phyloP scores from a whole-genome alignment of 441 rosid genomes.

The Biscutella laevigata region DNA sequence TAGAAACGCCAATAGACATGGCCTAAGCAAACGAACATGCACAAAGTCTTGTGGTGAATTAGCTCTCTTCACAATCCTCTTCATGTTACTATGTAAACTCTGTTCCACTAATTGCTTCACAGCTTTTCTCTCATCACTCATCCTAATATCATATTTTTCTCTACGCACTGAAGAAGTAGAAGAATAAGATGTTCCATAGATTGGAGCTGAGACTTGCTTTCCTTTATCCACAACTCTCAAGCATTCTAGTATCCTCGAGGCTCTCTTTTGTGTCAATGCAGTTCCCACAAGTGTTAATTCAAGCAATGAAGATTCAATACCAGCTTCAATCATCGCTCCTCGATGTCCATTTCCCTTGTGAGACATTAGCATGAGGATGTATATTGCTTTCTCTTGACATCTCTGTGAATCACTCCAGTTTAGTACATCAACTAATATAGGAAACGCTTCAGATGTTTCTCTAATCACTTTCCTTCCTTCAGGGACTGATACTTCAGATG shows the following conservation, averaged over 20 bases:
- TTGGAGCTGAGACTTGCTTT: slow-evolving; percentile 84
- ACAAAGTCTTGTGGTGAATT: slow-evolving; percentile 79
- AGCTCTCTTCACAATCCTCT: slow-evolving; percentile 83
- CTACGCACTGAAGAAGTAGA: slow-evolving; percentile 34
- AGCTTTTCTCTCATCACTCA: slow-evolving; percentile 90
- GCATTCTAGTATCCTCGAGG: slow-evolving; percentile 74
- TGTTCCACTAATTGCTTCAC: slow-evolving; percentile 82
- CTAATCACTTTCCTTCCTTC: slow-evolving; percentile 71
- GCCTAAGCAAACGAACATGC: too few relatives aligned
- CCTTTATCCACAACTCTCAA: slow-evolving; percentile 69
- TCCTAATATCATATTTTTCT: slow-evolving; percentile 39
- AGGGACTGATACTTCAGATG: slow-evolving; percentile 57
- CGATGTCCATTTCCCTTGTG: slow-evolving; percentile 67
- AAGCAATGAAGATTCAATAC: slow-evolving; percentile 69
- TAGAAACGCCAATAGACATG: too few relatives aligned
- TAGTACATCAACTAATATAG: slow-evolving; percentile 65
- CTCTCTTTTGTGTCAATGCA: slow-evolving; percentile 75
- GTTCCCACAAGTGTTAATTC: slow-evolving; percentile 81
- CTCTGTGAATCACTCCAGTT: slow-evolving; percentile 76
- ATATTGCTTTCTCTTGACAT: slow-evolving; percentile 88
- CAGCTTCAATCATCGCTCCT: slow-evolving; percentile 84
- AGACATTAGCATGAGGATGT: slow-evolving; percentile 80
- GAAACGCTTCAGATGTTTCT: slow-evolving; percentile 41
- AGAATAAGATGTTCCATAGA: slow-evolving; percentile 51
- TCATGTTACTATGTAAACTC: slow-evolving; percentile 89